These are phyloP conservation scores for Fusarium palustre DNA, from an alignment of 2,329 filamentous ascomycete genomes.

Conservation along the genomic window DNA sequence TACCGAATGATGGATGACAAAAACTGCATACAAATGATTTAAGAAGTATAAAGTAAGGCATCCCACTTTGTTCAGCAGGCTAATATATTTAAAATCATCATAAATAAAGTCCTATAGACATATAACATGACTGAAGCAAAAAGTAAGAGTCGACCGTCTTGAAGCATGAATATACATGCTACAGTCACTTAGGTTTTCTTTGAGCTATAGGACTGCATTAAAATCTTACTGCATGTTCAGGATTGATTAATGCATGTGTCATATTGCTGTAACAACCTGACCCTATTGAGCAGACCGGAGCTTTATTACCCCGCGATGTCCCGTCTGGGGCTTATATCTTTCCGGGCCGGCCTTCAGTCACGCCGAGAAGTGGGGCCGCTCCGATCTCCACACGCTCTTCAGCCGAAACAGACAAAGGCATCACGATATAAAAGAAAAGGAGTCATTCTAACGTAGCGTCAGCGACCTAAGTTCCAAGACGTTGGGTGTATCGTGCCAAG, in stretches of 20 bases:
- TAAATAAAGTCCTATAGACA: no score
- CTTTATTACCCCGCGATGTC: not conserved
- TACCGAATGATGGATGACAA: not conserved
- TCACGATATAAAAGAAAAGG: not conserved
- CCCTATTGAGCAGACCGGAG: not conserved
- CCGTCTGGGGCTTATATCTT: not conserved
- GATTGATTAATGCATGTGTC: not conserved
- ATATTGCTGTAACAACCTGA: not conserved
- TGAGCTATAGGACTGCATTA: not conserved
- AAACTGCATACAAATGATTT: not conserved
- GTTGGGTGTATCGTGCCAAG: rapidly evolving
- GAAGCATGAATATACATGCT: not conserved
- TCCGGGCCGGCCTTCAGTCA: slow-evolving; percentile 12
- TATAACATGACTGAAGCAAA: not conserved
- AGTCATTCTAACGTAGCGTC: rapidly evolving
- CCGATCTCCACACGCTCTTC: slow-evolving; percentile 11
- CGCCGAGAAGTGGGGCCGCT: slow-evolving; percentile 26
- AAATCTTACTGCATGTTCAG: not conserved
- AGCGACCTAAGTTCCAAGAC: rapidly evolving
- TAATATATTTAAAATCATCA: no score
- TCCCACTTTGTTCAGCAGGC: no score
- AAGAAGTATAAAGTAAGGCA: not conserved
- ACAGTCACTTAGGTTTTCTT: not conserved
- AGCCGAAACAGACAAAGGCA: slow-evolving; percentile 7
- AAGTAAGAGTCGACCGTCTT: no score